phyloP scores from a whole-genome alignment of 495 filamentous ascomycete species.

The Immersiella caudata region DNA sequence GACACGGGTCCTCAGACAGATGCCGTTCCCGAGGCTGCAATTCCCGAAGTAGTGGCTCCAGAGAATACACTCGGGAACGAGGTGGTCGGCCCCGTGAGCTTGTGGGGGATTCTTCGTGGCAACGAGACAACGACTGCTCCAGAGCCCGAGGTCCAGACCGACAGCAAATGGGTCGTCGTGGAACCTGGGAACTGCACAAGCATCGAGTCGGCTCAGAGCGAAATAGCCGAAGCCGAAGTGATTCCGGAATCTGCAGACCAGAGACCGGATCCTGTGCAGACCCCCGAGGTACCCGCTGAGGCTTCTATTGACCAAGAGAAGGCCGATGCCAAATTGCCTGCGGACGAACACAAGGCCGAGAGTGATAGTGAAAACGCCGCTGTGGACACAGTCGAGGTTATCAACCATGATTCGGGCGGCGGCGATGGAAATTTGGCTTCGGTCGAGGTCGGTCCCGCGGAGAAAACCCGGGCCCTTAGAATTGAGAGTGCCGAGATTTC shows the following conservation, averaged over 20 bases:
- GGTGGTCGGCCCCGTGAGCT: neutral
- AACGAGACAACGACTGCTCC: neutral
- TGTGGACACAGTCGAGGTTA: neutral
- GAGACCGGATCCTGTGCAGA: neutral
- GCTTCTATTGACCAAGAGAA: neutral
- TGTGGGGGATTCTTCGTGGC: neutral
- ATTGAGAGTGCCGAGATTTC: neutral
- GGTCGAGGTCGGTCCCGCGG: slow-evolving; percentile 2
- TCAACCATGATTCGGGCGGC: neutral
- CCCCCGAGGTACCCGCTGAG: neutral
- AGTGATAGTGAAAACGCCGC: neutral
- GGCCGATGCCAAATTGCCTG: neutral
- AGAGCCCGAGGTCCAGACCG: neutral
- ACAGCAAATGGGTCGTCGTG: neutral
- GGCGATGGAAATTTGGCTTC: neutral
- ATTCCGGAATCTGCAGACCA: neutral
- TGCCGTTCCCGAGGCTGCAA: neutral
- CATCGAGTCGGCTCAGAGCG: neutral
- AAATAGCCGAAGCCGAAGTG: neutral
- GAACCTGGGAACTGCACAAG: neutral
- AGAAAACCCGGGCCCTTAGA: neutral
- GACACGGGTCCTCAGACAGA: neutral
- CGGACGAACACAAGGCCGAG: neutral
- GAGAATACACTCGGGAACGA: neutral
- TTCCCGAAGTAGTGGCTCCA: neutral